These are phyloP conservation scores for Rhizopogon vinicolor DNA, from an alignment of 768 basidiomycete species.

Conservation along the genomic window DNA sequence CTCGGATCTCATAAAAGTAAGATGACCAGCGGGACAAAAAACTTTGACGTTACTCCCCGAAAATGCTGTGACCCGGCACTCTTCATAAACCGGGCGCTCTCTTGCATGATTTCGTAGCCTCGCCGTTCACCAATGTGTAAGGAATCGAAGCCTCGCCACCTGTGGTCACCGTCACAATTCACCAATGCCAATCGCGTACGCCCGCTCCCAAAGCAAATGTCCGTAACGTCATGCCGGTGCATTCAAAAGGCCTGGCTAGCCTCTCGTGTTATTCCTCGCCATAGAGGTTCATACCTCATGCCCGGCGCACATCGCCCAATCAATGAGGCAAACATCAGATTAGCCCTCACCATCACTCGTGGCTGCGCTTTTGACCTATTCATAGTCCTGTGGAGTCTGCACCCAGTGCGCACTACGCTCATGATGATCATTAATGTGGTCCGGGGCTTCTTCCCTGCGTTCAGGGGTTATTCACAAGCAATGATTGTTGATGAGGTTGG, in stretches of 20 bases:
- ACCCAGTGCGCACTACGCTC: constrained; percentile 65
- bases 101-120: constrained; percentile 6
- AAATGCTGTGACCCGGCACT: constrained; percentile 25
- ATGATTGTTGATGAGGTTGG: constrained; percentile 80
- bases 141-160: constrained; percentile 16
- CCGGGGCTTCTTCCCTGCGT: constrained; percentile 75
- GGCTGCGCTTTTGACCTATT: constrained; percentile 55
- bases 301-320: constrained; percentile 72
- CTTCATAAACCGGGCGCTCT: constrained; percentile 25
- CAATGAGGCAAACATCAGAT: constrained; percentile 46
- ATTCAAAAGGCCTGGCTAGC: constrained; percentile 51
- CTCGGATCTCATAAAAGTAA: constrained; percentile 27
- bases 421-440: constrained; percentile 68
- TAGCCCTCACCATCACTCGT: constrained; percentile 53
- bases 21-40: constrained; percentile 17
- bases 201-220: neutral
- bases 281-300: constrained; percentile 41
- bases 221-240: constrained; percentile 12
- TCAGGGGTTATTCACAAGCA: constrained; percentile 83
- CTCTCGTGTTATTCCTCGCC: constrained; percentile 46
- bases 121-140: constrained; percentile 20
- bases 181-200: neutral
- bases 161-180: constrained; percentile 9
- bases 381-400: constrained; percentile 43
- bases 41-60: constrained; percentile 25